Base-by-base conservation (phyloP, 495 filamentous ascomycete genomes). In the Penicillium lagena region DNA sequence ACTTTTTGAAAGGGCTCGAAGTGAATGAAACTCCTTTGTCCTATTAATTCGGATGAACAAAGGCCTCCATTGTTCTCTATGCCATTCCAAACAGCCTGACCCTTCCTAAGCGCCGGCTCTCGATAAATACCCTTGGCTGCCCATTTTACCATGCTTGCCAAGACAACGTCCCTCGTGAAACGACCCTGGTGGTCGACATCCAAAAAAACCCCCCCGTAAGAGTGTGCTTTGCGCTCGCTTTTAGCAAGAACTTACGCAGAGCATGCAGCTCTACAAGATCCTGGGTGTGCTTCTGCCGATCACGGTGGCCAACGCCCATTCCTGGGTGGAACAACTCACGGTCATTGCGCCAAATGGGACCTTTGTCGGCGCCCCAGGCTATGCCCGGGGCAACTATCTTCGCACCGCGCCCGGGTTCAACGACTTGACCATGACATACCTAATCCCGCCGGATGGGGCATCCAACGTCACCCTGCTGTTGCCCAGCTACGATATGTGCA, bases 291-390 rank as follows among this genome's bases (percentile, higher is more conserved):
- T 67, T 7, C 30, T 70, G 39, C 44, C 59, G 29, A 45, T 64
- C 13, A 47, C 57, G 28, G 59, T 63, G 31, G 56, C 66, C 22
- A 46, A 50, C 35, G 83, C 75, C 17, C 89, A 95, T 63, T 79
- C 82, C 33, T 96, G 90, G 90, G 73, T 89, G 12, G 88, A 94
- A 58, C 62, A 82, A 45, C 62, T 89, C 17, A 69, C 59, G n/a
- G 73, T 80, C 29, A 81, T 96, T 65, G 75, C 80, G 35, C 59
- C 79, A 4, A 83, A 87, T 56, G 89, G 88, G 31, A 78, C 75
- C n/a, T 89, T 87, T 57, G 68, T 80, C 4, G 88, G 87, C 17
- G 49, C 61, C 4, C 64, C 75, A 7, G 90, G 90, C 35, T 93
- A 81, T 52, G 61, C 79, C 4, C 80, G 89, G 43, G 79, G 75